phyloP scores from a whole-genome alignment of 2,329 filamentous ascomycete species.

The Diaporthe velutina region DNA sequence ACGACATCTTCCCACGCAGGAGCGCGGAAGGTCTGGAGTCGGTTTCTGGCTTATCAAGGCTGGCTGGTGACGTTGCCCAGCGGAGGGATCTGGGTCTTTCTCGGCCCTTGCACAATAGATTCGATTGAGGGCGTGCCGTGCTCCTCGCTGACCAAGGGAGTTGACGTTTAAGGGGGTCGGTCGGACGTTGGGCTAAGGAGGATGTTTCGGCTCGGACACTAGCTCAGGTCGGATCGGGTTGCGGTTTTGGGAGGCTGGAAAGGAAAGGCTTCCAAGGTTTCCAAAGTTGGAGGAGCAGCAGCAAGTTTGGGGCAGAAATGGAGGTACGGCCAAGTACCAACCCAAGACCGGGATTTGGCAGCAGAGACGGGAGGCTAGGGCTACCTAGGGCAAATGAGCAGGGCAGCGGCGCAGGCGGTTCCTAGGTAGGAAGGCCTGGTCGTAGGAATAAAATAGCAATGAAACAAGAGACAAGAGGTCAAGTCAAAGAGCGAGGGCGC shows the following conservation, averaged over 20 bases:
- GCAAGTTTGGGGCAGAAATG: constrained; percentile 13
- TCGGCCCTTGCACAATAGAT: constrained; percentile 19
- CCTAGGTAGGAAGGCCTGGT: constrained; percentile 8
- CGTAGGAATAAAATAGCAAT: constrained; percentile 20
- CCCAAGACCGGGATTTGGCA: not conserved
- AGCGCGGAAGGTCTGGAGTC: constrained; percentile 42
- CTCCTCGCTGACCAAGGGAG: constrained; percentile 23
- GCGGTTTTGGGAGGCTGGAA: constrained; percentile 31
- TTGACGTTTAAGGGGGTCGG: constrained; percentile 31
- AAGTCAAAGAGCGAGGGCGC: constrained; percentile 25
- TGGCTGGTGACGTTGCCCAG: constrained; percentile 34
- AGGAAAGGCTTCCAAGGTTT: constrained; percentile 25
- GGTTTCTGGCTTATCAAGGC: constrained; percentile 12
- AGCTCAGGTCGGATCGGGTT: constrained; percentile 32
- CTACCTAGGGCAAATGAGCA: constrained; percentile 11
- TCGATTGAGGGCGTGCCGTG: constrained; percentile 27
- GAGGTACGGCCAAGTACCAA: constrained; percentile 16
- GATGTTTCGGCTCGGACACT: constrained; percentile 35
- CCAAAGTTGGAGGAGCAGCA: constrained; percentile 18
- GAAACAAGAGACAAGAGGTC: constrained; percentile 16
- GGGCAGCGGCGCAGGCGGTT: constrained; percentile 12
- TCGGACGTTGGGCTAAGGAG: constrained; percentile 33
- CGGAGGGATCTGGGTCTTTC: constrained; percentile 16
- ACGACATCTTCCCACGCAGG: constrained; percentile 66
- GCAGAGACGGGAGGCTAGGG: not conserved